Percentiles rank a stretch among this genome's conserved stretches.
phyloP scores from a whole-genome alignment of 1,284 basidiomycete species.

The Ceratobasidium sp. region DNA sequence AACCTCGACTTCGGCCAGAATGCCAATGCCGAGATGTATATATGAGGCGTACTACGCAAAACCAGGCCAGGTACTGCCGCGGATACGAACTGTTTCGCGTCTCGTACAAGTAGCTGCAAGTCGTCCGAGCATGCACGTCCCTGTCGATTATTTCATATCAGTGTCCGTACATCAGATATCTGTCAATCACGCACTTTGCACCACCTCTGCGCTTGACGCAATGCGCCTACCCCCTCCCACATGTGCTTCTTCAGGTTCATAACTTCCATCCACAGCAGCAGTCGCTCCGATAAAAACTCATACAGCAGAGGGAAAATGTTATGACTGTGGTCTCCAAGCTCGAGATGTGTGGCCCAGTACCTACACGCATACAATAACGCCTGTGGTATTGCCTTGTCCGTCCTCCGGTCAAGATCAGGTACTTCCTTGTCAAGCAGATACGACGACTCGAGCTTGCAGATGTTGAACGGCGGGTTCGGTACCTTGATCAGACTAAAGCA shows the following conservation, averaged over 20 bases:
- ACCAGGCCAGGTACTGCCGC: slow-evolving; percentile 19
- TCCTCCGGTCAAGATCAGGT: background rate
- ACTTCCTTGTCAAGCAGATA: slow-evolving; percentile 1
- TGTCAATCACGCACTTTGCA: background rate
- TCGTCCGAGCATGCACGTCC: background rate
- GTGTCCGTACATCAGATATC: background rate
- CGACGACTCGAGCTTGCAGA: slow-evolving; percentile 30
- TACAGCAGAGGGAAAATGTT: background rate
- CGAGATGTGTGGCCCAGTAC: slow-evolving; percentile 14
- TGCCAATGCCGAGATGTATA: slow-evolving; percentile 48
- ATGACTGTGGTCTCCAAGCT: background rate
- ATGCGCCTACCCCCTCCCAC: background rate
- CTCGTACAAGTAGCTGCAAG: slow-evolving; percentile 1
- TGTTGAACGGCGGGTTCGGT: slow-evolving; percentile 20
- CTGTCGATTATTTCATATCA: background rate
- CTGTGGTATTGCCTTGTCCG: background rate
- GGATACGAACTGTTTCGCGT: slow-evolving; percentile 44
- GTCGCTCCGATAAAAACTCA: slow-evolving; percentile 12
- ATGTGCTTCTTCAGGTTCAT: slow-evolving; percentile 24
- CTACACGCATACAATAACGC: slow-evolving; percentile 20
- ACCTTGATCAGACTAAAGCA: slow-evolving; percentile 13
- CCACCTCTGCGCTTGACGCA: slow-evolving; percentile 6
- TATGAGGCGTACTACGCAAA: slow-evolving; percentile 45
- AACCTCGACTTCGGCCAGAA: slow-evolving; percentile 42
- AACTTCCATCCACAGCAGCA: slow-evolving; percentile 35